Conservation (phyloP, 1,284 basidiomycete species). For the Grifola frondosa region DNA sequence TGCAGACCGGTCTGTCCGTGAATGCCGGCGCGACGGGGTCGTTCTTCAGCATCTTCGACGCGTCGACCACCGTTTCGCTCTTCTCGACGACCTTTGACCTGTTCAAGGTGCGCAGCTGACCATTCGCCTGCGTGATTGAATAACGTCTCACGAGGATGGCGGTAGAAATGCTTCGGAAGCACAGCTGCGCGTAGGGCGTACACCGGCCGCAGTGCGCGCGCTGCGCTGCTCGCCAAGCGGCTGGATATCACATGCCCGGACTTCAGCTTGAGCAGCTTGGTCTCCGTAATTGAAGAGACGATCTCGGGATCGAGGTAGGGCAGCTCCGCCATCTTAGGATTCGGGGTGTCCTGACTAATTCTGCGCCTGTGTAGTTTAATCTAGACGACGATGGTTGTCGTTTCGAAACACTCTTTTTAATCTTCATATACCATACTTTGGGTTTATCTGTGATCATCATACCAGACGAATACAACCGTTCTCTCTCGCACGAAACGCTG, state of each 20-base stretch:
- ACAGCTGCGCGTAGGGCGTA: conserved; percentile 13
- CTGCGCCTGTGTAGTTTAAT: conserved; percentile 4
- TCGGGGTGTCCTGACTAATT: background rate
- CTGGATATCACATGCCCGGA: conserved; percentile 10
- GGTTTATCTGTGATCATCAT: too few species aligned
- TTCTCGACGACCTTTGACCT: conserved; percentile 30
- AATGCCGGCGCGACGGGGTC: conserved; percentile 28
- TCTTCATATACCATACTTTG: too few species aligned
- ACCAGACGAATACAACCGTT: too few species aligned
- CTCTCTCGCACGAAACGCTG: too few species aligned
- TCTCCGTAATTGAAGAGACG: conserved; percentile 10
- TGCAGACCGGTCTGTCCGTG: conserved; percentile 25
- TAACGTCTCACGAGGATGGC: background rate
- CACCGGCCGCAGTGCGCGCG: conserved; percentile 13
- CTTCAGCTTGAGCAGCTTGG: conserved; percentile 3
- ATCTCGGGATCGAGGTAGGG: conserved; percentile 14
- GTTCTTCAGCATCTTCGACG: conserved; percentile 30
- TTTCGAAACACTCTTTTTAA: conserved; percentile 15
- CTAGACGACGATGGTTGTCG: conserved; percentile 8
- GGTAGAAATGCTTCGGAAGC: conserved; percentile 24
- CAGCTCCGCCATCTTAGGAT: background rate
- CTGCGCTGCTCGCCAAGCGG: conserved; percentile 9
- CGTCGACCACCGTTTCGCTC: conserved; percentile 22
- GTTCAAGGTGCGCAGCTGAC: conserved; percentile 19
- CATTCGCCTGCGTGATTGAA: background rate